Conservation (phyloP, 441 rosid genomes). For the Populus tomentosa region DNA sequence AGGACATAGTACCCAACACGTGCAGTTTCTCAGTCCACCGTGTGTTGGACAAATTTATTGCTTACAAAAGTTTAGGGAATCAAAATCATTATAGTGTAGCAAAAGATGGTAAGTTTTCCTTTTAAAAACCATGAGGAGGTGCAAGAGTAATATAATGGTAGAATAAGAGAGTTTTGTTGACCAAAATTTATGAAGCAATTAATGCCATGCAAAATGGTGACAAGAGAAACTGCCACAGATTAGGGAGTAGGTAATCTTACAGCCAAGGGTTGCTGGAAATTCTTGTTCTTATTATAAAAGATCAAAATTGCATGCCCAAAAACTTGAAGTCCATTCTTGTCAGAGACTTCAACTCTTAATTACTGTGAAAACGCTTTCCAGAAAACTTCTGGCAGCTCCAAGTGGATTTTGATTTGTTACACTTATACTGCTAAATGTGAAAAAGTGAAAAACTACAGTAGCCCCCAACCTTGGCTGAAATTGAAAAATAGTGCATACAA, state of each 20-base stretch:
- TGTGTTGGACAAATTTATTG: background rate
- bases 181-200: background rate
- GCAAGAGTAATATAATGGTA: background rate
- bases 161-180: background rate
- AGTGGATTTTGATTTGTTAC: background rate
- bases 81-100: background rate
- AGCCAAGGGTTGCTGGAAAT: background rate
- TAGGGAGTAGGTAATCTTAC: background rate
- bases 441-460: background rate
- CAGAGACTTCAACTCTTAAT: background rate
- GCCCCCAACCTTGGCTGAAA: background rate
- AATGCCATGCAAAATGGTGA: background rate
- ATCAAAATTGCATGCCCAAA: background rate
- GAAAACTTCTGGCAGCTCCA: background rate
- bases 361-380: background rate
- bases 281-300: background rate
- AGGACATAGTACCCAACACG: background rate
- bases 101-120: background rate
- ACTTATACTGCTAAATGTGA: background rate
- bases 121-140: background rate
- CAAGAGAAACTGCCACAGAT: background rate
- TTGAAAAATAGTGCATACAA: background rate
- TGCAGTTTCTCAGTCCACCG: background rate
- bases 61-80: background rate
- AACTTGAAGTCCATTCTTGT: constrained; percentile 2